A percentile compares a stretch with the other conserved stretches of the same genome.
Evolutionary conservation across 768 basidiomycete genomes (phyloP).

Genomic region (Naganishia vishniacii): DNA sequence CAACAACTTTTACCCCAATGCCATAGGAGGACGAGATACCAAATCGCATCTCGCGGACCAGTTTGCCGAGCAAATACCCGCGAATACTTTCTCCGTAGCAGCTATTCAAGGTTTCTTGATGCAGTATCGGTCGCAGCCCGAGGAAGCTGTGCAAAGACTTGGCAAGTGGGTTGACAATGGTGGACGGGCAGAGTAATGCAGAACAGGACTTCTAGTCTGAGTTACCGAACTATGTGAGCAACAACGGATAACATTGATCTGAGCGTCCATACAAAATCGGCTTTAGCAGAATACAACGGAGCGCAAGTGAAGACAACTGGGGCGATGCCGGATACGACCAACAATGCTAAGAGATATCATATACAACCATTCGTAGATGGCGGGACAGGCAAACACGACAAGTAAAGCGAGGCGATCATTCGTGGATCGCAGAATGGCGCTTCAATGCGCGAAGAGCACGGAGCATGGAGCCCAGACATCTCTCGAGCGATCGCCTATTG

Average conservation of each 20-base stretch:
- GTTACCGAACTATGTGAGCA: neutral
- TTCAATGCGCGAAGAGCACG: no score
- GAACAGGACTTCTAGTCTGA: neutral
- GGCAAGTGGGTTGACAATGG: slow-evolving; percentile 60
- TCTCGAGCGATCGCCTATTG: no score
- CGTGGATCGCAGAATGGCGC: no score
- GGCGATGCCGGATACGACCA: no score
- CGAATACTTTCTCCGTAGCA: slow-evolving; percentile 81
- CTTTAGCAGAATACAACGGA: no score
- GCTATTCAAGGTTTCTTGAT: slow-evolving; percentile 79
- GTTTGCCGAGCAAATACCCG: slow-evolving; percentile 54
- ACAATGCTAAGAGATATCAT: no score
- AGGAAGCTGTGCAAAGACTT: slow-evolving; percentile 70
- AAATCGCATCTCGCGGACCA: slow-evolving; percentile 10
- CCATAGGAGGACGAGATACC: neutral
- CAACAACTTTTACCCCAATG: slow-evolving; percentile 40
- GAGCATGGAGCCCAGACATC: no score
- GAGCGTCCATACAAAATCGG: neutral
- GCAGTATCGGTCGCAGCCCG: slow-evolving; percentile 61
- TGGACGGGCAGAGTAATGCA: neutral
- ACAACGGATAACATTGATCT: neutral
- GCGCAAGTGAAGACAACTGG: neutral
- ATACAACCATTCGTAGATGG: no score
- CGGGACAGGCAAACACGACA: no score
- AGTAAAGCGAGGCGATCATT: no score